Base-by-base conservation (phyloP, 768 basidiomycete species). In the Boletus rubropictus region DNA sequence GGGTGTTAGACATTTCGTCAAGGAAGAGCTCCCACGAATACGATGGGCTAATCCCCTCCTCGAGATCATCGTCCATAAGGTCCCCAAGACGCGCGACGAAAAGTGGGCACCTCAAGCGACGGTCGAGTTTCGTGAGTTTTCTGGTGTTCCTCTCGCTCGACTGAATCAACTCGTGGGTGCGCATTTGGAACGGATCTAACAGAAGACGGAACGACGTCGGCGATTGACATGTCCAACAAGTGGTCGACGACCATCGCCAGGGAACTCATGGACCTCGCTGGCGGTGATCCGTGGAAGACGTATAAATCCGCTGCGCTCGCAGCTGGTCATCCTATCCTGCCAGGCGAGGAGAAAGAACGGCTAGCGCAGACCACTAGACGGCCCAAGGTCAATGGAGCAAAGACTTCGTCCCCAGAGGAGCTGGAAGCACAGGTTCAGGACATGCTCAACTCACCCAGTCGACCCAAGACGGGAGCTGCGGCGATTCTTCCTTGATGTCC, bases 11-110 rank as follows among this genome's bases (percentile, higher is more conserved):
- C 81, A 88, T 70, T 90, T 91, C 53, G 74, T 85, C 32, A 86
- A 85, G 59, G 81, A 90, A 33, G 75, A 86, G n/a, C 67, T 91
- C 0, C 86, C 85, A 1, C 74, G 85, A 25, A 85, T 91, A 71
- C 82, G 79, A 10, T 89, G 78, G 63, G 82, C 79, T 1, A 90
- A 91, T 56, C 87, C 88, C 0, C 62, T 71, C 7, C 56, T 90
- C 21, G 70, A 76, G 25, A 81, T 91, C 29, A 66, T 75, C 27
- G 77, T 89, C 0, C 72, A 75, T 52, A 80, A 73, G 49, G 64
- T 73, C 36, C 69, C 64, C 27, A 86, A 86, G 65, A 67, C 72
- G 9, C 64, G 66, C 44, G 64, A 75, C 17, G 82, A 84, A 15
- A 60, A 55, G 1, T 86, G 79, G 83, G 69, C 69, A 44, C 80